phyloP scores from a whole-genome alignment of 768 basidiomycete genomes.

The Crucibulum laeve region DNA sequence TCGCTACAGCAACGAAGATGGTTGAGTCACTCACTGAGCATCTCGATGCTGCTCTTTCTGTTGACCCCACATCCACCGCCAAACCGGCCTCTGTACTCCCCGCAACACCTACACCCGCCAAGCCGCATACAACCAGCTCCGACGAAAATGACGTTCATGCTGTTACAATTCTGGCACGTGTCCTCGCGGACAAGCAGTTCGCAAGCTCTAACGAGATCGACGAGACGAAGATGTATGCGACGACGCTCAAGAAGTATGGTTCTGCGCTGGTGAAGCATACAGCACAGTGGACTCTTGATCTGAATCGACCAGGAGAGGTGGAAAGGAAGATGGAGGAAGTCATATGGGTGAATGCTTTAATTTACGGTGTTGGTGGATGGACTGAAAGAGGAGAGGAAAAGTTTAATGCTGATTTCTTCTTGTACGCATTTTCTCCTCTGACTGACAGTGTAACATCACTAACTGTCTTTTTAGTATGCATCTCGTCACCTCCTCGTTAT shows the following conservation, averaged over 20 bases:
- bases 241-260: neutral
- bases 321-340: slow-evolving; percentile 63
- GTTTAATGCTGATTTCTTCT: slow-evolving; percentile 58
- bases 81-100: neutral
- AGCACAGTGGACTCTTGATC: slow-evolving; percentile 39
- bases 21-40: neutral
- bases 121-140: neutral
- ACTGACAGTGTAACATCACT: slow-evolving; percentile 21
- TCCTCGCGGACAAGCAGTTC: neutral
- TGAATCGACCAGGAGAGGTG: too few relatives aligned
- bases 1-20: neutral
- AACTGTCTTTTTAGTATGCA: slow-evolving; percentile 43
- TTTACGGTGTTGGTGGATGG: slow-evolving; percentile 57
- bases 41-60: neutral
- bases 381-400: slow-evolving; percentile 20
- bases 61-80: slow-evolving; percentile 1
- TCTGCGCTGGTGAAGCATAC: neutral
- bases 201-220: neutral
- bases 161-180: neutral
- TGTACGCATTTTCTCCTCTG: too few relatives aligned
- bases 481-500: slow-evolving; percentile 60
- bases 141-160: neutral
- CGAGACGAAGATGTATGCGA: neutral
- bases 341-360: slow-evolving; percentile 46
- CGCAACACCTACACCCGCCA: neutral